Base-by-base conservation (phyloP, 2,329 filamentous ascomycete species). In the Penicillium fuscoglaucum region DNA sequence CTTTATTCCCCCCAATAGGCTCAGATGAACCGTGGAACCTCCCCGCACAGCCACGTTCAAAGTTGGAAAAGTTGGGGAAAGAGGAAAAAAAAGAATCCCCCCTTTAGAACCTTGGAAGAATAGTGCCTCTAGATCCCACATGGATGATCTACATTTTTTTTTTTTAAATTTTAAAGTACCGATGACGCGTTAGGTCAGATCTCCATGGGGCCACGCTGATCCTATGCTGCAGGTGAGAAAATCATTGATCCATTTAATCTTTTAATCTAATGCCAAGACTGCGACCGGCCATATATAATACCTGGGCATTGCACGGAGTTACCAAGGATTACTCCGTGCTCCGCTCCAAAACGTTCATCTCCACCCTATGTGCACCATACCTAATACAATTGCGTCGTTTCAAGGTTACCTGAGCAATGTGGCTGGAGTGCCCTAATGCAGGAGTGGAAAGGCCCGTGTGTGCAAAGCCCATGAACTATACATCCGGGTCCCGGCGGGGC, bases 171-270 rank as follows among this genome's bases (percentile, higher is more conserved):
- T 28, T 43, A 28, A 28, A 13, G n/a, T 10, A 13, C 5, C 12
- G 37, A 57, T 57, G 54, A 57, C 54, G 31, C 40, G 24, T 43
- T 51, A n/a, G 28, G 44, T 41, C n/a, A 10, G 39, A 57, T 52
- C 48, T 57, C 3, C 31, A 57, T 40, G 52, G 43, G n/a, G 52
- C 41, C 21, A 49, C 13, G 40, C 40, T 52, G 54, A 57, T 57
- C 54, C 5, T 41, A 24, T 21, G 52, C 40, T 47, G 52, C 52
- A 51, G 15, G 26, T 2, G n/a, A 13, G 19, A 5, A 31, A 31
- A 41, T 44, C 40, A 4, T 29, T 17, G 40, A 56, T 51, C 45
- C 10, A 35, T 39, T 56, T 52, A 26, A 56, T 56, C 39, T 15
- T 31, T 56, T 56, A 33, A 56, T 56, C 39, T 6, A 29, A 24